phyloP scores from a whole-genome alignment of 768 basidiomycete genomes.

The Termitomyces sp. region DNA sequence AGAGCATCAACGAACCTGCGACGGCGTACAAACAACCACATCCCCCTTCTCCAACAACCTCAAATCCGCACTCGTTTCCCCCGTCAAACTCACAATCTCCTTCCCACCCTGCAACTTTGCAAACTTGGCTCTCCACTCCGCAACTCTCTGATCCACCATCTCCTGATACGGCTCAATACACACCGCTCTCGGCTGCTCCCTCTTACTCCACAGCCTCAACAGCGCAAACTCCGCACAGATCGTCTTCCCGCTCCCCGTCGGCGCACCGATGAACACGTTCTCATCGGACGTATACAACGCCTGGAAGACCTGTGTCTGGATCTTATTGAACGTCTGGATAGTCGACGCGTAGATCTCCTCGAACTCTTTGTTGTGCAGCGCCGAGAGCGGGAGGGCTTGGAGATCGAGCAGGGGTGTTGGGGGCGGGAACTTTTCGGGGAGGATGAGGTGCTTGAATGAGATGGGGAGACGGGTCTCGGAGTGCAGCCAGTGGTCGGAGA shows the following conservation, averaged over 20 bases:
- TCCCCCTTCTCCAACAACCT: slow-evolving; percentile 88
- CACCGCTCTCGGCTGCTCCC: slow-evolving; percentile 78
- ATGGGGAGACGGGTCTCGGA: slow-evolving; percentile 93
- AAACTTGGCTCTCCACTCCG: slow-evolving; percentile 90
- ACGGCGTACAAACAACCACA: slow-evolving; percentile 91
- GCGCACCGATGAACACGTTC: slow-evolving; percentile 95
- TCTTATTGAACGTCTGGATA: slow-evolving; percentile 93
- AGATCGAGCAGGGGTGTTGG: slow-evolving; percentile 93
- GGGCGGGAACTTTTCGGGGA: slow-evolving; percentile 94
- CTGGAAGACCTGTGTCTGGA: slow-evolving; percentile 99
- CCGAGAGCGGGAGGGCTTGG: slow-evolving; percentile 84
- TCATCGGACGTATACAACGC: slow-evolving; percentile 95
- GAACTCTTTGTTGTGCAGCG: slow-evolving; percentile 91
- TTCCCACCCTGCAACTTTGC: slow-evolving; percentile 83
- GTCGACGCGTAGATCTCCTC: slow-evolving; percentile 81
- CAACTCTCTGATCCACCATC: slow-evolving; percentile 90
- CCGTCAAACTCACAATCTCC: slow-evolving; percentile 90
- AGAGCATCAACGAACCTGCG: slow-evolving; percentile 57
- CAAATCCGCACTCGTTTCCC: slow-evolving; percentile 91
- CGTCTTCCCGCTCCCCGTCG: slow-evolving; percentile 96
- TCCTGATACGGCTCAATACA: slow-evolving; percentile 98
- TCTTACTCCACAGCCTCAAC: slow-evolving; percentile 91
- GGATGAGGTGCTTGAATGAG: slow-evolving; percentile 96
- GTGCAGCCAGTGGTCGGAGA: slow-evolving; percentile 96
- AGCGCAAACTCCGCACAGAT: slow-evolving; percentile 97